A percentile compares a stretch with the other conserved stretches of the same genome.
phyloP scores from a whole-genome alignment of 2,329 filamentous ascomycete species.

The Fusarium floridanum region DNA sequence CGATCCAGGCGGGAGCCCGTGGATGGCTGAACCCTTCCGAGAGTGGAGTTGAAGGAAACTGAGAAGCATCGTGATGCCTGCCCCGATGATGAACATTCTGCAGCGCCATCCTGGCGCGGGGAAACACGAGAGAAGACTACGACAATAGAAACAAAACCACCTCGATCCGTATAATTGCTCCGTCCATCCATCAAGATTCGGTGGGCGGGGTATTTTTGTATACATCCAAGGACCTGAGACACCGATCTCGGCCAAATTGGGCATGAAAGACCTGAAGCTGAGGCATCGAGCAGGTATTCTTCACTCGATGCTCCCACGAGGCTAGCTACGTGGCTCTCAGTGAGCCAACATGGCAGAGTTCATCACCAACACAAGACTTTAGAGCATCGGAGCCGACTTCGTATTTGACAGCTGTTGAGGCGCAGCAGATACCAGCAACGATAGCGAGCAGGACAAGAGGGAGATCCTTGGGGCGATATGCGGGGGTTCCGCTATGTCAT shows the following conservation, averaged over 20 bases:
- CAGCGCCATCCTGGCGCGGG: conserved; percentile 11
- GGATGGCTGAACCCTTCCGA: background rate
- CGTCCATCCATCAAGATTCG: background rate
- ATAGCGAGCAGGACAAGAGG: background rate
- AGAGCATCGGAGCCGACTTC: background rate
- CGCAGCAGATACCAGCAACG: background rate
- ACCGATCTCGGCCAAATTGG: background rate
- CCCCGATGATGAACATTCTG: conserved; percentile 6
- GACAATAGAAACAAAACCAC: background rate
- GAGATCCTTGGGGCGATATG: background rate
- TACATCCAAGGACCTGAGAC: background rate
- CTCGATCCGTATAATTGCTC: background rate
- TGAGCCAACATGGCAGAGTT: conserved; percentile 3
- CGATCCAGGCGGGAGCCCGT: conserved; percentile 18
- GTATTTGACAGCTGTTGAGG: conserved; percentile 17
- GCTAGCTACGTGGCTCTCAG: conserved; percentile 12
- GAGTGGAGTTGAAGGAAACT: background rate
- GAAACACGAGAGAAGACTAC: conserved; percentile 13
- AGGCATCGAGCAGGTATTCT: background rate
- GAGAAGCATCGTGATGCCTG: background rate
- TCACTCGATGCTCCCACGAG: background rate
- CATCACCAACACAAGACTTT: background rate
- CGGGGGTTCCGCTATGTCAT: background rate
- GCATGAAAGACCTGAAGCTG: conserved; percentile 14
- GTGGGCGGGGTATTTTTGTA: background rate